Conservation (phyloP, 345 rosid genomes). For the Clarkia xantiana region DNA sequence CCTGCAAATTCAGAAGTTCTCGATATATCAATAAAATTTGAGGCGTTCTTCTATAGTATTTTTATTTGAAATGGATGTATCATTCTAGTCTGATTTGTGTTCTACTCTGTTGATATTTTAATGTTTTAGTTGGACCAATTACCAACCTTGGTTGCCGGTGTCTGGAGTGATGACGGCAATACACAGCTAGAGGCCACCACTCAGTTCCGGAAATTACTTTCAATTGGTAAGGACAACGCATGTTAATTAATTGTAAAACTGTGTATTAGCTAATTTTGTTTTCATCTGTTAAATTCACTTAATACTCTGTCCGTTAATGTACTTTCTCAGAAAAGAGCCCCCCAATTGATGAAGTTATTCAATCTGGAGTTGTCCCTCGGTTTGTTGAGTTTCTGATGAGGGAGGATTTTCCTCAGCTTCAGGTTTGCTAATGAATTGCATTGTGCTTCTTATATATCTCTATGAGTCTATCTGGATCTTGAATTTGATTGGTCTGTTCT, state of each 20-base stretch:
- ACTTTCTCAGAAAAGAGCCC: constrained; percentile 51
- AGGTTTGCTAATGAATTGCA: constrained; percentile 21
- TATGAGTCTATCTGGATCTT: background rate
- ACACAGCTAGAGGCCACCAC: constrained; percentile 65
- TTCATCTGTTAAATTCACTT: no score
- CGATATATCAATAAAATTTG: background rate
- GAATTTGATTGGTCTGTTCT: background rate
- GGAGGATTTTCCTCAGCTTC: constrained; percentile 76
- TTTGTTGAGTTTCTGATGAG: constrained; percentile 67
- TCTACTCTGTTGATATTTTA: background rate
- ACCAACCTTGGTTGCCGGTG: constrained; percentile 57
- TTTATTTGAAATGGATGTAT: background rate
- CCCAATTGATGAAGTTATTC: constrained; percentile 74
- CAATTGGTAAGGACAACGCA: constrained; percentile 34
- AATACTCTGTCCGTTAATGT: background rate
- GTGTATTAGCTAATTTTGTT: no score
- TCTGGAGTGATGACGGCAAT: constrained; percentile 41
- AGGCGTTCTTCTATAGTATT: no score
- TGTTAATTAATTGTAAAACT: no score
- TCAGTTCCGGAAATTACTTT: constrained; percentile 63
- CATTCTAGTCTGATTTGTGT: background rate
- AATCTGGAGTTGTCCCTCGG: constrained; percentile 66
- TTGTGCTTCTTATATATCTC: no score
- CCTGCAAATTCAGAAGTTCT: background rate
- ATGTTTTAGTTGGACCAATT: constrained; percentile 48